Evolutionary conservation across 1,284 basidiomycete genomes (phyloP).

Genomic region (Thelephora terrestris): DNA sequence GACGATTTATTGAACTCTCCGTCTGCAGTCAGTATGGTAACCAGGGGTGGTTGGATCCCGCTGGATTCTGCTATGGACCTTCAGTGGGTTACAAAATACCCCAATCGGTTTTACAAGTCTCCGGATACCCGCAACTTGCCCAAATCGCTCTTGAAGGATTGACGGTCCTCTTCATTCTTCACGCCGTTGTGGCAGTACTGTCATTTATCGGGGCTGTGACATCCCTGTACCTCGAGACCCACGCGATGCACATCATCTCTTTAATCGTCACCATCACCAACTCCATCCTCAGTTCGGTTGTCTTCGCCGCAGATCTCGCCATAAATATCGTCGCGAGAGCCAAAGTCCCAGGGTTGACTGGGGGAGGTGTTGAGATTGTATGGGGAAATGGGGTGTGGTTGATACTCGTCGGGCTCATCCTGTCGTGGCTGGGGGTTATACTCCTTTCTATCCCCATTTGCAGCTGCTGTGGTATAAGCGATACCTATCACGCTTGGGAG

Average conservation of each 20-base stretch:
- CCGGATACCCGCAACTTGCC: conserved; percentile 34
- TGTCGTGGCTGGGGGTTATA: conserved; percentile 52
- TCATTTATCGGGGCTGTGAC: conserved; percentile 42
- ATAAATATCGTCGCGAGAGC: conserved; percentile 41
- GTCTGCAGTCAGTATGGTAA: conserved; percentile 21
- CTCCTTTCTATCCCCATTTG: conserved; percentile 52
- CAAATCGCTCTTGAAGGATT: conserved; percentile 40
- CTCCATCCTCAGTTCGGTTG: conserved; percentile 40
- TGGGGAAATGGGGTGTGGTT: conserved; percentile 70
- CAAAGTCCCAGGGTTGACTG: conserved; percentile 31
- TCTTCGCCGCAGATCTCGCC: conserved; percentile 52
- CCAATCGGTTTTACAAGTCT: conserved; percentile 25
- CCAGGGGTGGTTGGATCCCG: conserved; percentile 20
- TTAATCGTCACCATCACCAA: conserved; percentile 48
- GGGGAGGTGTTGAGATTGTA: conserved; percentile 34
- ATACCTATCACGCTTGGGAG: background rate
- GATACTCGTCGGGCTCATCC: conserved; percentile 40
- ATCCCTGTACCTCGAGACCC: conserved; percentile 47
- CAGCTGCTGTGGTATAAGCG: conserved; percentile 46
- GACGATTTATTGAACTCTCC: background rate
- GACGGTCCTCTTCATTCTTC: conserved; percentile 49
- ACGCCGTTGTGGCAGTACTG: conserved; percentile 51
- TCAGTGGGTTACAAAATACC: conserved; percentile 35
- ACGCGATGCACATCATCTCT: conserved; percentile 36
- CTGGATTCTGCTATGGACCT: conserved; percentile 45